Conservation (phyloP, 2,329 filamentous ascomycete species). For the Colletotrichum musae region DNA sequence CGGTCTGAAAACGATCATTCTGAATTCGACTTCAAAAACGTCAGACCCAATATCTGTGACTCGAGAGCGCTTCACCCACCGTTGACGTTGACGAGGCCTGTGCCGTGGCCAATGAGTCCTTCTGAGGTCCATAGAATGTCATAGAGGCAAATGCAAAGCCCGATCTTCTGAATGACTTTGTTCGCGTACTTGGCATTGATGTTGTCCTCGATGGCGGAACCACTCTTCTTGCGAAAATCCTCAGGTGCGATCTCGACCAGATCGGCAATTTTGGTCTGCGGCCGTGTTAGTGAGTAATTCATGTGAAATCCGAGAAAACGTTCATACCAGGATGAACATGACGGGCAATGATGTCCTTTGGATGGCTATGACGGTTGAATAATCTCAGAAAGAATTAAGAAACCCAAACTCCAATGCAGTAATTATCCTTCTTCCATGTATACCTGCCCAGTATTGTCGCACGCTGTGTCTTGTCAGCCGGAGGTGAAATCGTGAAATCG, state of each 20-base stretch:
- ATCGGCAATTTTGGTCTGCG: conserved; percentile 91
- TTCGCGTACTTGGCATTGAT: conserved; percentile 98
- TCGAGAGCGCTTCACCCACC: conserved; percentile 64
- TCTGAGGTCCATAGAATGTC: conserved; percentile 92
- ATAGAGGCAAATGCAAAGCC: conserved; percentile 93
- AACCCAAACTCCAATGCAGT: not conserved
- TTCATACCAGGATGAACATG: conserved; percentile 68
- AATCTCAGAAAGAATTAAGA: not conserved
- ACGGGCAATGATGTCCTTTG: conserved; percentile 9
- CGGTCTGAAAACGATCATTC: conserved; percentile 92
- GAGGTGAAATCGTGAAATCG: conserved; percentile 24
- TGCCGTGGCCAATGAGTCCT: conserved; percentile 93
- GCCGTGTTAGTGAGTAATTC: conserved; percentile 33
- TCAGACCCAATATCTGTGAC: conserved; percentile 34
- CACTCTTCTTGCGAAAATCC: conserved; percentile 87
- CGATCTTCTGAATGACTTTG: conserved; percentile 94
- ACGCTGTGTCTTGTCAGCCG: not conserved
- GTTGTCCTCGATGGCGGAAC: conserved; percentile 92
- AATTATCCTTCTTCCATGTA: conserved; percentile 19
- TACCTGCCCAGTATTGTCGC: not conserved
- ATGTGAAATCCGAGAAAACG: conserved; percentile 1
- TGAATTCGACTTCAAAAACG: conserved; percentile 82
- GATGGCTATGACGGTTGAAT: not conserved
- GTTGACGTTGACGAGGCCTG: conserved; percentile 94
- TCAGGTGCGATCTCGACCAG: conserved; percentile 92